phyloP scores from a whole-genome alignment of 345 rosid genomes.

The Erucastrum elatum region DNA sequence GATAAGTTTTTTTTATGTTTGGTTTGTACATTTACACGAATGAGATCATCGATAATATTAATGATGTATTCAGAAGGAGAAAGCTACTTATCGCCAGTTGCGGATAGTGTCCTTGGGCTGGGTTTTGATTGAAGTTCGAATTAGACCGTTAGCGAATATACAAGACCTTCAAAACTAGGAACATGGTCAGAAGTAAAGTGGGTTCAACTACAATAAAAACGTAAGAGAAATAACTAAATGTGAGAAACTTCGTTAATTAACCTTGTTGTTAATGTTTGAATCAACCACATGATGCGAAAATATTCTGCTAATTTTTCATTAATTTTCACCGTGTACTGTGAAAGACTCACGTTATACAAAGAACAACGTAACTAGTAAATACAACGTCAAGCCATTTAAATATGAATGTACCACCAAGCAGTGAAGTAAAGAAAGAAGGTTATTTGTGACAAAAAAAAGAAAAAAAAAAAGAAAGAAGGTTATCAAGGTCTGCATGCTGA shows the following conservation, averaged over 20 bases:
- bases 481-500: slow-evolving; percentile 25
- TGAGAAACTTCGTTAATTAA: background rate
- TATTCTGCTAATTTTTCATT: background rate
- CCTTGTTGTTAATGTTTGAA: background rate
- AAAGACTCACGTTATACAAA: background rate
- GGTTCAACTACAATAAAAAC: background rate
- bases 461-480: background rate
- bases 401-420: background rate
- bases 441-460: no score
- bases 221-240: no score
- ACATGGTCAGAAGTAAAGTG: background rate
- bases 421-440: background rate
- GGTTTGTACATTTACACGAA: slow-evolving; percentile 11
- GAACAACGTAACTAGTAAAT: background rate
- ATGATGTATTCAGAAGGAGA: slow-evolving; percentile 12
- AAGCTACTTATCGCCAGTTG: slow-evolving; percentile 7
- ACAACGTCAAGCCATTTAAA: background rate
- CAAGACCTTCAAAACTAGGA: background rate
- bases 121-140: slow-evolving; percentile 10
- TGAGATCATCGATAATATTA: slow-evolving; percentile 3
- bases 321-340: background rate
- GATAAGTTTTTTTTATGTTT: background rate
- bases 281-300: background rate
- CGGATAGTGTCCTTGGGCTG: background rate
- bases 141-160: slow-evolving; percentile 6